These are phyloP conservation scores for Mangifera indica DNA, from an alignment of 345 rosid species.

Conservation along the genomic window DNA sequence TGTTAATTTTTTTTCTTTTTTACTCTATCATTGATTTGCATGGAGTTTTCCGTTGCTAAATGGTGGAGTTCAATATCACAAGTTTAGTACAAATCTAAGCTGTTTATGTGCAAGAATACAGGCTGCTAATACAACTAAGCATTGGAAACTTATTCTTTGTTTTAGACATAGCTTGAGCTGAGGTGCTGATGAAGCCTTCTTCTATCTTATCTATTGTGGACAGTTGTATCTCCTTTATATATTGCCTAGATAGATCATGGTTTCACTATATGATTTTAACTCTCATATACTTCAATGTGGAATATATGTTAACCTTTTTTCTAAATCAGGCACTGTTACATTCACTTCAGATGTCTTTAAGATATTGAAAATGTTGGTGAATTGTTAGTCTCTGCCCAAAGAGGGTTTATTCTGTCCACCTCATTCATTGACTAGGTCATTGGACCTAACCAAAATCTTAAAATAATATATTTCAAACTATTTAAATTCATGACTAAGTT, in stretches of 20 bases:
- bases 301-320: background rate
- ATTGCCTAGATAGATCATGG: background rate
- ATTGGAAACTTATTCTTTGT: background rate
- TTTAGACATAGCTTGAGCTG: background rate
- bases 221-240: background rate
- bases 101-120: background rate
- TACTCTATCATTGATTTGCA: constrained; percentile 2
- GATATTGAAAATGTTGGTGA: background rate
- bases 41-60: constrained; percentile 10
- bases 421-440: background rate
- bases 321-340: background rate
- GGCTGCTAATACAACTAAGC: background rate
- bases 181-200: background rate
- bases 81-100: background rate
- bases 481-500: background rate
- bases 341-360: background rate
- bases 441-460: background rate
- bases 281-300: background rate
- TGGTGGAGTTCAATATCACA: background rate
- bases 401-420: background rate
- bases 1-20: background rate
- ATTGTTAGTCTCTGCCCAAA: background rate
- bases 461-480: background rate
- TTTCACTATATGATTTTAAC: background rate
- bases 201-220: background rate